These are phyloP conservation scores for Aphanomyces cochlioides DNA, from an alignment of 352 stramenopile species.

Conservation along the genomic window DNA sequence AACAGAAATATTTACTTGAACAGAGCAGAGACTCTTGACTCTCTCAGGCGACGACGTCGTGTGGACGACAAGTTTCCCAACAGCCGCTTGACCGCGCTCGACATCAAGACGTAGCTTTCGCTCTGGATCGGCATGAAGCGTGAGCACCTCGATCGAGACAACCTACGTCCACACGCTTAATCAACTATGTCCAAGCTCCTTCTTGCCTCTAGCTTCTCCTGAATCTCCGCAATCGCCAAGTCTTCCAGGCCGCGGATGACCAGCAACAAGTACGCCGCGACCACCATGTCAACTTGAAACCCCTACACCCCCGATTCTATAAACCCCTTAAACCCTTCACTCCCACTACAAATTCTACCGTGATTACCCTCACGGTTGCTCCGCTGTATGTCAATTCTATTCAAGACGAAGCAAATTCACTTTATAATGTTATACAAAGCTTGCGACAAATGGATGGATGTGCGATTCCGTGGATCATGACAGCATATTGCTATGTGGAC, in stretches of 20 bases:
- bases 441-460: too few relatives aligned
- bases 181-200: too few relatives aligned
- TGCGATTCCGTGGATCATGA: too few relatives aligned
- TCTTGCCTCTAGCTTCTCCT: constrained; percentile 51
- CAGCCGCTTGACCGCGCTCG: constrained; percentile 65
- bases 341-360: too few relatives aligned
- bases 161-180: constrained; percentile 36
- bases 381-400: too few relatives aligned
- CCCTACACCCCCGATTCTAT: neutral
- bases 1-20: constrained; percentile 37
- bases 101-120: constrained; percentile 53
- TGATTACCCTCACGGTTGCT: too few relatives aligned
- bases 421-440: too few relatives aligned
- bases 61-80: constrained; percentile 58
- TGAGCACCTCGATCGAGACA: constrained; percentile 58
- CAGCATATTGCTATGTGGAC: too few relatives aligned
- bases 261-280: constrained; percentile 56
- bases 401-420: too few relatives aligned
- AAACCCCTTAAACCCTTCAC: neutral
- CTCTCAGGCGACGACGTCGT: constrained; percentile 49
- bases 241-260: constrained; percentile 72
- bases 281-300: neutral
- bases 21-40: constrained; percentile 51
- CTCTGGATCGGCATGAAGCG: constrained; percentile 51
- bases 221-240: constrained; percentile 64